A percentile compares a stretch with the other conserved stretches of the same genome.
These are phyloP conservation scores for Coffea humblotiana DNA, from an alignment of 305 asterid species.

Conservation along the genomic window DNA sequence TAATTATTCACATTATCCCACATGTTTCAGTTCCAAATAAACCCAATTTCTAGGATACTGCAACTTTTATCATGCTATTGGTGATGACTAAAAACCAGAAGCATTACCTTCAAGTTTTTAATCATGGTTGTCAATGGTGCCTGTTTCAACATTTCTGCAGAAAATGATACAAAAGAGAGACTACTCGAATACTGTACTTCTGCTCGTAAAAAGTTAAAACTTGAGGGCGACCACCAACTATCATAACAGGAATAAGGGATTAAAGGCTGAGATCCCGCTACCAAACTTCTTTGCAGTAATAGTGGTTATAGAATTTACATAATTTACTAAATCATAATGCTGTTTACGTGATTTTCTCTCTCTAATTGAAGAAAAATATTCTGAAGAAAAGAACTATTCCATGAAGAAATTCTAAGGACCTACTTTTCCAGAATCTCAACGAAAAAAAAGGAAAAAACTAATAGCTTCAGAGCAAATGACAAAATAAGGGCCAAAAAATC, in stretches of 20 bases:
- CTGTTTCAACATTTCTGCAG: neutral
- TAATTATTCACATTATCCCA: neutral
- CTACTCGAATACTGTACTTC: neutral
- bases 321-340: neutral
- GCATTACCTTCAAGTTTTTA: neutral
- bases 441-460: neutral
- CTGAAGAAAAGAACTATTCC: neutral
- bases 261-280: neutral
- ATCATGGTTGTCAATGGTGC: neutral
- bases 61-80: neutral
- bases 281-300: neutral
- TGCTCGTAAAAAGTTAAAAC: neutral
- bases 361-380: neutral
- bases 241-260: neutral
- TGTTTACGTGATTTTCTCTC: neutral
- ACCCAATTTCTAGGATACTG: neutral
- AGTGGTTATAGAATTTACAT: neutral
- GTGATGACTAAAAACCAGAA: neutral
- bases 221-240: neutral
- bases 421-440: neutral
- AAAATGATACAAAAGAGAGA: neutral
- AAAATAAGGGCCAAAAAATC: neutral
- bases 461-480: neutral
- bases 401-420: neutral
- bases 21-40: neutral